These are phyloP conservation scores for Zasmidium angulare DNA, from an alignment of 2,329 filamentous ascomycete genomes.

Conservation along the genomic window DNA sequence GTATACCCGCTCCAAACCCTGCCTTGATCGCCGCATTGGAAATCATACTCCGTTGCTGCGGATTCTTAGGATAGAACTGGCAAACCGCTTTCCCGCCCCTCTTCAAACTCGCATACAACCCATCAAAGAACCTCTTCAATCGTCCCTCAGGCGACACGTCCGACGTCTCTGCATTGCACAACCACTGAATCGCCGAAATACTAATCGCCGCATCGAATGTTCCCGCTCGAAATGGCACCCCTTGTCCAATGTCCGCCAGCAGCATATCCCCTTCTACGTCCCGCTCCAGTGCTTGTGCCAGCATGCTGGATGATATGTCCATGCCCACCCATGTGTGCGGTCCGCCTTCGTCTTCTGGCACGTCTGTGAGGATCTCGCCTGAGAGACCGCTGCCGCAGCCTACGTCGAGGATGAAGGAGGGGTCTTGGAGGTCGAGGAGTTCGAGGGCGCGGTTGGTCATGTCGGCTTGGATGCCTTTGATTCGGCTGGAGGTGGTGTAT, in stretches of 20 bases:
- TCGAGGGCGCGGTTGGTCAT: conserved; percentile 95
- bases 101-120: conserved; percentile 78
- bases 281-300: conserved; percentile 87
- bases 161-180: conserved; percentile 90
- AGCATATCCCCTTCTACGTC: conserved; percentile 94
- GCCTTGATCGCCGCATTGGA: conserved; percentile 85
- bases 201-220: conserved; percentile 93
- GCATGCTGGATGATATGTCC: conserved; percentile 93
- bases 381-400: conserved; percentile 94
- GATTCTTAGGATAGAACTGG: conserved; percentile 98
- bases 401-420: conserved; percentile 91
- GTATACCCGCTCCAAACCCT: conserved; percentile 88
- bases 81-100: conserved; percentile 88
- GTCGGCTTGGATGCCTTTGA: conserved; percentile 88
- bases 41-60: conserved; percentile 88
- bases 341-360: conserved; percentile 68
- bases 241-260: conserved; percentile 91
- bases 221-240: conserved; percentile 87
- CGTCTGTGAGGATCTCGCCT: conserved; percentile 84
- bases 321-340: conserved; percentile 97
- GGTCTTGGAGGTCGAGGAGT: conserved; percentile 75
- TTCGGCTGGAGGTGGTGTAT: conserved; percentile 94
- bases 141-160: conserved; percentile 79
- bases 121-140: conserved; percentile 85
- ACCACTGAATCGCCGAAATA: conserved; percentile 96